Base-by-base conservation (phyloP, 1,284 basidiomycete species). In the Cutaneotrichosporon curvatum region DNA sequence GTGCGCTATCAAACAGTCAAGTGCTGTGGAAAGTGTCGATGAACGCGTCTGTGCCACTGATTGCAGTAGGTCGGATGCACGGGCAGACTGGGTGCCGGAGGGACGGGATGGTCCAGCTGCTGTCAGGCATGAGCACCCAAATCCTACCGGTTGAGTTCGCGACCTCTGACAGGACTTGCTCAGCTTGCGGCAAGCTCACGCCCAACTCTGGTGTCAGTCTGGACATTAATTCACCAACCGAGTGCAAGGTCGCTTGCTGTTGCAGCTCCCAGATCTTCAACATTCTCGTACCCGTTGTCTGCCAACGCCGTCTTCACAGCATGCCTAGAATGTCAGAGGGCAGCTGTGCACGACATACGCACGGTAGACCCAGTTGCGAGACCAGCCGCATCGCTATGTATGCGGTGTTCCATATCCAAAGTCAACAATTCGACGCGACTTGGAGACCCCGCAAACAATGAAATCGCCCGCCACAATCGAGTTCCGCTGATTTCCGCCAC, bases 1-100 rank as follows among this genome's bases (percentile, higher is more conserved):
- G 38, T 47, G 48, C 16, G 48, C 43, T 10, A 72, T 54, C 9
- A 72, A 59, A 4, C 42, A 32, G 37, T 72, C 68, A 31, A 72
- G 43, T 0, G 59, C 50, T 9, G 33, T 16, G 6, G 60, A 66
- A 6, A 60, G 46, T 2, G 67, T 70, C 1, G 63, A 63, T 55
- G 62, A 63, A 22, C 50, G 58, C 7, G 51, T 51, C 2, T 41
- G 43, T 5, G 47, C 23, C 2, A 34, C 14, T 1, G 52, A 40
- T 7, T 57, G 50, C 0, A 64, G 57, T 6, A 65, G 57, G 15
- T 56, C 54, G 15, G 60, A 51, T 4, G 63, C 64, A 14, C 62
- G 57, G 3, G 57, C 48, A 7, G 61, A 47, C 9, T 50, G 49
- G 12, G 50, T 31, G 20, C 25, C 21, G 7, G 40, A 7, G 12